phyloP scores from a whole-genome alignment of 176 grass and related monocot species.

The Ensete ventricosum region DNA sequence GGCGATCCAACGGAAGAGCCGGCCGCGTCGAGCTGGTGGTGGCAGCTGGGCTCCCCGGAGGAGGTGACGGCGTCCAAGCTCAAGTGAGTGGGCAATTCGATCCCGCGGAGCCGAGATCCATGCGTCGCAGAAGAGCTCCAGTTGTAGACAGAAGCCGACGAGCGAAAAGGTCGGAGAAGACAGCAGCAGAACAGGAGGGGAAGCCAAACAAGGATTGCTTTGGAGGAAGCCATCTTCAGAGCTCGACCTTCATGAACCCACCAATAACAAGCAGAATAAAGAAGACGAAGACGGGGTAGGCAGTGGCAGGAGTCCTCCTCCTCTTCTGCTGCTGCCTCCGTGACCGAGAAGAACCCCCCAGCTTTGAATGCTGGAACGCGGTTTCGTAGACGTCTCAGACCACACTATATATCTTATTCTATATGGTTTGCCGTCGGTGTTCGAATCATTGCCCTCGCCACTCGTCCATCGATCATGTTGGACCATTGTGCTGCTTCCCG shows the following conservation, averaged over 20 bases:
- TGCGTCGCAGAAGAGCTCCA: not conserved
- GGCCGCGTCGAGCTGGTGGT: not conserved
- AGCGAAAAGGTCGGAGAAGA: not conserved
- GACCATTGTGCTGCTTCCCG: no score
- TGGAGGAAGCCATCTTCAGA: not conserved
- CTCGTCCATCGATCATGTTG: no score
- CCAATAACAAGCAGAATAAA: no score
- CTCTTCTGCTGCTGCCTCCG: no score
- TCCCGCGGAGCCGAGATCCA: not conserved
- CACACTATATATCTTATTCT: no score
- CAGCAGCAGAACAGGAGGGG: not conserved
- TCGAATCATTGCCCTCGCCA: no score
- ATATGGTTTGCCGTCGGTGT: no score
- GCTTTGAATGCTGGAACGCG: no score
- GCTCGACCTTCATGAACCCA: not conserved
- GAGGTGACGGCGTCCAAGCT: not conserved
- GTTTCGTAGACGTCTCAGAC: no score
- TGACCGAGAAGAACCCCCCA: no score
- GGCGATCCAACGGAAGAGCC: not conserved
- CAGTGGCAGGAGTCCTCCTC: no score
- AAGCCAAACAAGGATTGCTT: not conserved
- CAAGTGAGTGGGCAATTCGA: slow-evolving; percentile 7
- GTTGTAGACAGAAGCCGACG: not conserved
- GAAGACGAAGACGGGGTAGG: no score
- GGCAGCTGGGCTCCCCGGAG: not conserved